phyloP scores from a whole-genome alignment of 2,329 filamentous ascomycete genomes.

The Sclerotinia borealis region DNA sequence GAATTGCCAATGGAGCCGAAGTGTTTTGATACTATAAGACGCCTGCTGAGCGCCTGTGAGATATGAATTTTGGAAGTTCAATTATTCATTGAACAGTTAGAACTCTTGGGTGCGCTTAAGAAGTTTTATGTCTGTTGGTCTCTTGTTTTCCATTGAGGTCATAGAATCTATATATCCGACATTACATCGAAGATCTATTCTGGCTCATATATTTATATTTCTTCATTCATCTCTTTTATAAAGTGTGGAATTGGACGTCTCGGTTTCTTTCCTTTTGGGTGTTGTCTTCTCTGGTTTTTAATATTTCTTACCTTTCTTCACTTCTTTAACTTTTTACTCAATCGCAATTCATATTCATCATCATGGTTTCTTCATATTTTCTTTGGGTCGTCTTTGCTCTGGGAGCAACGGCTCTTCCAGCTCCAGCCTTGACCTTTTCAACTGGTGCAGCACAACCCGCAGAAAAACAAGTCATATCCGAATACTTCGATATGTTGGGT shows the following conservation, averaged over 20 bases:
- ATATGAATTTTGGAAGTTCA: slow-evolving; percentile 6
- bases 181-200: background rate
- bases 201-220: background rate
- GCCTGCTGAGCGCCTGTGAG: background rate
- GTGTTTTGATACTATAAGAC: slow-evolving; percentile 9
- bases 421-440: slow-evolving; percentile 25
- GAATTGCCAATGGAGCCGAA: slow-evolving; percentile 1
- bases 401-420: slow-evolving; percentile 39
- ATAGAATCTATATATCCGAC: slow-evolving; percentile 7
- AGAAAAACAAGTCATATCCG: slow-evolving; percentile 41
- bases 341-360: background rate
- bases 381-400: slow-evolving; percentile 42
- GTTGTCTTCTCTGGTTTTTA: background rate
- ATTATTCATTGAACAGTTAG: background rate
- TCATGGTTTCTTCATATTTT: slow-evolving; percentile 11
- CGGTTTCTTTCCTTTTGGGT: background rate
- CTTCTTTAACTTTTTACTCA: background rate
- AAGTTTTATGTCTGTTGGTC: background rate
- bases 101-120: slow-evolving; percentile 9
- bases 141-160: background rate
- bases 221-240: background rate
- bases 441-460: slow-evolving; percentile 19
- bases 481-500: slow-evolving; percentile 56
- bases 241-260: background rate
- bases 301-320: background rate